Evolutionary conservation across 2,329 filamentous ascomycete genomes (phyloP).

Genomic region (Neopestalotiopsis sp.): DNA sequence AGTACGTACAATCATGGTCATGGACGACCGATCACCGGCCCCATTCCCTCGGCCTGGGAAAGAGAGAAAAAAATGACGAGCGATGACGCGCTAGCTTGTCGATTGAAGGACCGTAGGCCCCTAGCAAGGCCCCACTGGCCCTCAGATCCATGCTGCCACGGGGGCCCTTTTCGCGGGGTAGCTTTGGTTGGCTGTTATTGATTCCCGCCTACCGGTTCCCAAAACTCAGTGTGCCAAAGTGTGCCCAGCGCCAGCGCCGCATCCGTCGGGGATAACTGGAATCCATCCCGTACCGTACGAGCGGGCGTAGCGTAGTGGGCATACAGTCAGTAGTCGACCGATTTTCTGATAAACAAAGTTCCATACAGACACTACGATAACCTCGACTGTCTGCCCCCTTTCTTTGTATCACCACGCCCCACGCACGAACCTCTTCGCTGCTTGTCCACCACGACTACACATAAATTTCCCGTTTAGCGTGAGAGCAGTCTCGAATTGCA

Average conservation of each 20-base stretch:
- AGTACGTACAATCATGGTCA: slow-evolving; percentile 2
- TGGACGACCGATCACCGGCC: slow-evolving; percentile 10
- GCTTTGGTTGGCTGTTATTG: slow-evolving; percentile 17
- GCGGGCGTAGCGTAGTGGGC: too few species aligned
- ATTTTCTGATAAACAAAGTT: too few species aligned
- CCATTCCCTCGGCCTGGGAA: neutral
- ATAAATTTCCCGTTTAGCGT: neutral
- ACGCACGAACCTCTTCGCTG: neutral
- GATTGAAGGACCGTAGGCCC: neutral
- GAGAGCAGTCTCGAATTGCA: neutral
- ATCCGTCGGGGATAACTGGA: neutral
- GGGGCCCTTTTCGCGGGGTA: slow-evolving; percentile 18
- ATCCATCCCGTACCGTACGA: too few species aligned
- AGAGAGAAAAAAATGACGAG: slow-evolving; percentile 5
- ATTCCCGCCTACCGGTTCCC: neutral
- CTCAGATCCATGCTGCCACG: neutral
- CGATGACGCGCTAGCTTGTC: neutral
- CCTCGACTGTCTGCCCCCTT: slow-evolving; percentile 1
- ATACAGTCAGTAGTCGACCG: too few species aligned
- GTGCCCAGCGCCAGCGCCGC: neutral
- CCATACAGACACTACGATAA: neutral
- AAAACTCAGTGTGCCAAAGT: neutral
- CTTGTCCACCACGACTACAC: neutral
- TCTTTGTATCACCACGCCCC: neutral
- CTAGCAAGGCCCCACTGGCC: neutral